These are phyloP conservation scores for Solanum lycopersicoides DNA, from an alignment of 257 asterid species.

Conservation along the genomic window DNA sequence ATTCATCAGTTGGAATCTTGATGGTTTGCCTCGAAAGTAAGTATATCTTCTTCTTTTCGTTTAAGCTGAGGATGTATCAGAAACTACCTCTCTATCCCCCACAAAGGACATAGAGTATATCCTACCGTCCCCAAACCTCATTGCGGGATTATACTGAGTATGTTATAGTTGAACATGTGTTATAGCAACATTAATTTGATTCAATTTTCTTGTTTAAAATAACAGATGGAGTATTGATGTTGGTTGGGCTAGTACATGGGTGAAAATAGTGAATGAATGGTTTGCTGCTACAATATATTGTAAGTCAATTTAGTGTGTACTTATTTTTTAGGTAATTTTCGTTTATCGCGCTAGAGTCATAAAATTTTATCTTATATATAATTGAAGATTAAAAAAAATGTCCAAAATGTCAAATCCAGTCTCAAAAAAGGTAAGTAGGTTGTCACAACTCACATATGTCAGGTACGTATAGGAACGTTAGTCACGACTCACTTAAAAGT, in stretches of 20 bases:
- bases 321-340: background rate
- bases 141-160: background rate
- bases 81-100: background rate
- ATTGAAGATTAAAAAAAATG: background rate
- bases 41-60: background rate
- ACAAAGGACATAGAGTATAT: background rate
- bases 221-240: conserved; percentile 90
- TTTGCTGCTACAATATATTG: conserved; percentile 86
- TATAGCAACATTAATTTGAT: background rate
- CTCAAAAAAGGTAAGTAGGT: background rate
- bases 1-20: conserved; percentile 85
- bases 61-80: background rate
- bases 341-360: background rate
- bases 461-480: background rate
- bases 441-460: background rate
- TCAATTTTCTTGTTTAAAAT: background rate
- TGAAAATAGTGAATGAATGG: conserved; percentile 84
- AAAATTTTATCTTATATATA: background rate
- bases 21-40: conserved; percentile 66
- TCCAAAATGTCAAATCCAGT: background rate
- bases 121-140: background rate
- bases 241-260: conserved; percentile 98
- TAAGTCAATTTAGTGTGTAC: conserved; percentile 15
- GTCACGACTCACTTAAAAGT: background rate
- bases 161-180: background rate